Evolutionary conservation across 495 filamentous ascomycete species (phyloP), one percentile per base, ranked within the genome.

Genomic region (Collariella sp.): DNA sequence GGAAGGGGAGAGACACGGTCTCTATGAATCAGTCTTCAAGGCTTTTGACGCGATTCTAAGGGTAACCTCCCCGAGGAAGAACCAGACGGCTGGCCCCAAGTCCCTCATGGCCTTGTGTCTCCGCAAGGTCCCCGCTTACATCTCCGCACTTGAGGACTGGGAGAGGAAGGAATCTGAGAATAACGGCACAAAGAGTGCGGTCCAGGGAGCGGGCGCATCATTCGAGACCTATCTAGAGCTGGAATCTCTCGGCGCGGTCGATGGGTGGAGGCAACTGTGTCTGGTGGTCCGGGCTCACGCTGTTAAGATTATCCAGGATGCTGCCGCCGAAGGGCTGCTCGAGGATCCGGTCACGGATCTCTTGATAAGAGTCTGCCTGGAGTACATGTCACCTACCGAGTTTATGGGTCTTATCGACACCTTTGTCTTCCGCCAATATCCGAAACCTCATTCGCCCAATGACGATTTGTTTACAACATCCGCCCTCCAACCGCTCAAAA

Each of bases 31-130:
- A 3, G 72, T 81, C 41, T 72, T 75, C 50, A 67, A 67, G 33
- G 77, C 73, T 4, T 50, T 81, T 7, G 74, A 76, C 46, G 64
- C 72, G 20, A 60, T 83, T 20, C 62, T 83, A 11, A 67, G 66
- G 15, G 70, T 74, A 7, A 81, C 79, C 1, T 53, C 46, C 6
- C 47, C 59, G 4, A 41, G 47, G 6, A 53, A 44, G 23, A 50
- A 55, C 19, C 23, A 13, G 5, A 42, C 52, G 7, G 61, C 62
- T 2, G 59, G 55, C 6, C 57, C 63, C 16, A 67, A 60, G 45
- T 83, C 84, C 11, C 68, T 89, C 20, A 64, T 87, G n/a, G 79
- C 81, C 5, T 84, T 83, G 72, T 81, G 81, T 52, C 67, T 83
- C 29, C 76, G 82, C 55, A 76, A 77, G 26, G 65, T 88, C 9